Conservation (phyloP, 768 basidiomycete species). For the Lentinula detonsa region DNA sequence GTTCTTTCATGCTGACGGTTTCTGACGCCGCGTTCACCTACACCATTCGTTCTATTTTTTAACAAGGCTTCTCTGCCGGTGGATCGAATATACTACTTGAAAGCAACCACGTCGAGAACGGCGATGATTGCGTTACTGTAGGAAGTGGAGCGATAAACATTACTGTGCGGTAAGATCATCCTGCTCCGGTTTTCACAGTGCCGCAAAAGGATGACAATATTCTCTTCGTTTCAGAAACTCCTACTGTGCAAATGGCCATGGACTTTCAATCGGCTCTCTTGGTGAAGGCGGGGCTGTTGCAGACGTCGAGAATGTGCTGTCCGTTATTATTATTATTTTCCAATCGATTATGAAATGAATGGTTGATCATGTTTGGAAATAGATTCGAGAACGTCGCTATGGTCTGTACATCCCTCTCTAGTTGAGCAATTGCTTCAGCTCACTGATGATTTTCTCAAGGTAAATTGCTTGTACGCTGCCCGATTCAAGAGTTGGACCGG, state of each 20-base stretch:
- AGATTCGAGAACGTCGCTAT: slow-evolving; percentile 42
- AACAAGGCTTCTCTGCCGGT: slow-evolving; percentile 47
- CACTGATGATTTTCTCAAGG: slow-evolving; percentile 21
- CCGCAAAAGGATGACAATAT: neutral
- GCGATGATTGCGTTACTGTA: slow-evolving; percentile 59
- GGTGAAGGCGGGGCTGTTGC: slow-evolving; percentile 36
- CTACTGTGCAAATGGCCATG: slow-evolving; percentile 54
- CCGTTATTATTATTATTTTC: slow-evolving; percentile 11
- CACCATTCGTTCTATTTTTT: neutral
- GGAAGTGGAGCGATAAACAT: slow-evolving; percentile 52
- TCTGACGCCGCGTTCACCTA: slow-evolving; percentile 6
- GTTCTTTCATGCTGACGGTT: slow-evolving; percentile 16
- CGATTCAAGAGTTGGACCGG: slow-evolving; percentile 67
- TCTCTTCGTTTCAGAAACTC: slow-evolving; percentile 27
- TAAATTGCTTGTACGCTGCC: slow-evolving; percentile 48
- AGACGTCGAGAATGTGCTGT: slow-evolving; percentile 54
- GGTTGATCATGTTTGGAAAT: neutral
- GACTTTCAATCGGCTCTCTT: slow-evolving; percentile 52
- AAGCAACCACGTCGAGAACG: slow-evolving; percentile 50
- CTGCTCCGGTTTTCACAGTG: neutral
- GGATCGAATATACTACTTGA: slow-evolving; percentile 55
- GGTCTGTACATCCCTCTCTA: slow-evolving; percentile 19
- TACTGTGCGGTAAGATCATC: slow-evolving; percentile 30
- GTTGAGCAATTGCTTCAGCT: neutral
- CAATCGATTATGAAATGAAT: neutral